These are phyloP conservation scores for Colletotrichum filicis DNA, from an alignment of 2,329 filamentous ascomycete genomes.

Conservation along the genomic window DNA sequence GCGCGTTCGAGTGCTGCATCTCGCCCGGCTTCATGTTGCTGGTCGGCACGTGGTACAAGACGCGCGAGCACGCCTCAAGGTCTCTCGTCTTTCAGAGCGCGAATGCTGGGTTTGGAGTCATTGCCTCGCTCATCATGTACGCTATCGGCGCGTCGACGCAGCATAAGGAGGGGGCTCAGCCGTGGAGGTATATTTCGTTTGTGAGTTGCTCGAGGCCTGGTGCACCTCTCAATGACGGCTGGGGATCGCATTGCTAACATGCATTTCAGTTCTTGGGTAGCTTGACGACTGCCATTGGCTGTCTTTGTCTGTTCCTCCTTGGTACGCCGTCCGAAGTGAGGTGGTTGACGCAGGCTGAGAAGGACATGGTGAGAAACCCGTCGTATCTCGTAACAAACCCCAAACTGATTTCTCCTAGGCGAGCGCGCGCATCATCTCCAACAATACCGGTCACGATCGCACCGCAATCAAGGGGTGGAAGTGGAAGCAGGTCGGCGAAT, in stretches of 20 bases:
- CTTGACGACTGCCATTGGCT: conserved; percentile 46
- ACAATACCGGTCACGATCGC: conserved; percentile 50
- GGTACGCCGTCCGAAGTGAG: conserved; percentile 51
- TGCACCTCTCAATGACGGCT: too few relatives aligned
- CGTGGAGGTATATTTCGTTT: conserved; percentile 52
- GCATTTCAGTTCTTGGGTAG: conserved; percentile 44
- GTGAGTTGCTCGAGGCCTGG: conserved; percentile 35
- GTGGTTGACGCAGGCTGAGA: conserved; percentile 49
- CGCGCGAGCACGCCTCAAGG: conserved; percentile 43
- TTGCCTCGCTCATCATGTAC: conserved; percentile 48
- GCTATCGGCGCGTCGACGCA: conserved; percentile 47
- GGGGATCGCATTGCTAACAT: background rate
- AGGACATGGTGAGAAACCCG: conserved; percentile 41
- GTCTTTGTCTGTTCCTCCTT: conserved; percentile 46
- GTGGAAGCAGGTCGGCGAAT: conserved; percentile 50
- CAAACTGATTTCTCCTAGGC: conserved; percentile 21
- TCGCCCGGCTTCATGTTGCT: conserved; percentile 51
- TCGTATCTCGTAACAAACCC: background rate
- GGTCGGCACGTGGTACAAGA: conserved; percentile 50
- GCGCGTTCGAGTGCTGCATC: conserved; percentile 51
- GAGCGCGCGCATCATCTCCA: conserved; percentile 46
- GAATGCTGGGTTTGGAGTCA: conserved; percentile 48
- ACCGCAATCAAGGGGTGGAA: conserved; percentile 50
- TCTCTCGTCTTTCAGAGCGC: conserved; percentile 30
- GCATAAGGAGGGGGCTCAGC: conserved; percentile 42